A percentile compares a stretch with the other conserved stretches of the same genome.
These are phyloP conservation scores for Nicotiana otophora DNA, from an alignment of 257 asterid genomes.

Conservation along the genomic window DNA sequence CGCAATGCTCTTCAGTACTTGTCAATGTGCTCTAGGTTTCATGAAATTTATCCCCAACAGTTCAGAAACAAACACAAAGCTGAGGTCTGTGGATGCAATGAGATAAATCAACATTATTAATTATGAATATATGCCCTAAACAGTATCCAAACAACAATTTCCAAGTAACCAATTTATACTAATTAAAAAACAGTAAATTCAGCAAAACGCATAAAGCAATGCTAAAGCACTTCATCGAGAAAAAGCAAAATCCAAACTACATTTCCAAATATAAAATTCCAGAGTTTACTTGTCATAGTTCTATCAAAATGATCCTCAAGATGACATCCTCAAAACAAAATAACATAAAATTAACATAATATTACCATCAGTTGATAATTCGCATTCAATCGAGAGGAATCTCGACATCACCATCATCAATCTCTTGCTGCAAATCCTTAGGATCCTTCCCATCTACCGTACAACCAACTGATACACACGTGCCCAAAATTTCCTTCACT, in stretches of 20 bases:
- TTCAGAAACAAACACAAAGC: neutral
- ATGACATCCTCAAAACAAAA: neutral
- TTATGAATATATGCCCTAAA: neutral
- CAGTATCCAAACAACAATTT: neutral
- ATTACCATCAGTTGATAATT: conserved; percentile 6
- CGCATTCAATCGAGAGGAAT: conserved; percentile 38
- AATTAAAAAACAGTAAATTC: neutral
- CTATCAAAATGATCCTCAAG: conserved; percentile 6
- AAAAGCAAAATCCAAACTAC: neutral
- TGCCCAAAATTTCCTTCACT: conserved; percentile 64
- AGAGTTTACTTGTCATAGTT: neutral
- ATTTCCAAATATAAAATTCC: neutral
- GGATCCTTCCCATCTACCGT: conserved; percentile 72
- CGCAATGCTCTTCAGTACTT: neutral
- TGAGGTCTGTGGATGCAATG: neutral
- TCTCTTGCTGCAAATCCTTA: conserved; percentile 64
- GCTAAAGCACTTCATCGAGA: neutral
- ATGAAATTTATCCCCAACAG: neutral
- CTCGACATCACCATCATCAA: conserved; percentile 53
- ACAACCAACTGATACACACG: conserved; percentile 62
- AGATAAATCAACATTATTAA: neutral
- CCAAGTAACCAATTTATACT: neutral
- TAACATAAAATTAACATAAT: neutral
- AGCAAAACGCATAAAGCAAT: neutral
- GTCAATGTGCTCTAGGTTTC: neutral